phyloP scores from a whole-genome alignment of 352 stramenopile genomes.

The Salisapilia sapeloensis region DNA sequence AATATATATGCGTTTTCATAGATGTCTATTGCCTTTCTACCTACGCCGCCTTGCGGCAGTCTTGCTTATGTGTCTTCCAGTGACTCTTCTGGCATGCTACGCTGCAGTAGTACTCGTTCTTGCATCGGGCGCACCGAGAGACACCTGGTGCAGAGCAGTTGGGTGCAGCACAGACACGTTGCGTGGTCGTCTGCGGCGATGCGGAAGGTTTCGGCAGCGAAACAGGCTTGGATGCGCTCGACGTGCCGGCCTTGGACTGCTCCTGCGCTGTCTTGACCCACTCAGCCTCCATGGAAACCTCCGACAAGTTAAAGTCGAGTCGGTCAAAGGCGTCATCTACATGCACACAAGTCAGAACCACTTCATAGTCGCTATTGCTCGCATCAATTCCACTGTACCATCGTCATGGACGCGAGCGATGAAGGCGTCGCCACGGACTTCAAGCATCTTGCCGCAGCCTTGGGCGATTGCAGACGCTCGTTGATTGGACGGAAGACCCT shows the following conservation, averaged over 20 bases:
- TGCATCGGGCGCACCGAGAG: slow-evolving; percentile 69
- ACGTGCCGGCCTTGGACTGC: slow-evolving; percentile 15
- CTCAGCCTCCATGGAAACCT: slow-evolving; percentile 38
- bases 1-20: slow-evolving; percentile 2
- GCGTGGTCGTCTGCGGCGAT: slow-evolving; percentile 9
- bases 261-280: slow-evolving; percentile 53
- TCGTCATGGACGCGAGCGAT: slow-evolving; percentile 81
- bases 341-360: background rate
- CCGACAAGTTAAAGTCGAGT: slow-evolving; percentile 59
- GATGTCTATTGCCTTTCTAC: slow-evolving; percentile 6
- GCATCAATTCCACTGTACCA: slow-evolving; percentile 12
- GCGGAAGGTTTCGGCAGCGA: slow-evolving; percentile 11
- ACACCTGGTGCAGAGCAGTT: slow-evolving; percentile 52
- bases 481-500: slow-evolving; percentile 57
- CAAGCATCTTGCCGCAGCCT: slow-evolving; percentile 63
- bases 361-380: background rate
- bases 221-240: slow-evolving; percentile 8
- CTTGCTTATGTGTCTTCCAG: slow-evolving; percentile 76
- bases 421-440: slow-evolving; percentile 78
- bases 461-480: slow-evolving; percentile 68
- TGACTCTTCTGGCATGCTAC: slow-evolving; percentile 67
- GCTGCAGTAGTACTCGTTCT: slow-evolving; percentile 73
- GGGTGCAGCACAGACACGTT: slow-evolving; percentile 43
- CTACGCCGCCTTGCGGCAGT: no score
- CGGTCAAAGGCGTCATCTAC: slow-evolving; percentile 68